phyloP scores from a whole-genome alignment of 2,329 filamentous ascomycete genomes.

The Penicillium sumatraense region DNA sequence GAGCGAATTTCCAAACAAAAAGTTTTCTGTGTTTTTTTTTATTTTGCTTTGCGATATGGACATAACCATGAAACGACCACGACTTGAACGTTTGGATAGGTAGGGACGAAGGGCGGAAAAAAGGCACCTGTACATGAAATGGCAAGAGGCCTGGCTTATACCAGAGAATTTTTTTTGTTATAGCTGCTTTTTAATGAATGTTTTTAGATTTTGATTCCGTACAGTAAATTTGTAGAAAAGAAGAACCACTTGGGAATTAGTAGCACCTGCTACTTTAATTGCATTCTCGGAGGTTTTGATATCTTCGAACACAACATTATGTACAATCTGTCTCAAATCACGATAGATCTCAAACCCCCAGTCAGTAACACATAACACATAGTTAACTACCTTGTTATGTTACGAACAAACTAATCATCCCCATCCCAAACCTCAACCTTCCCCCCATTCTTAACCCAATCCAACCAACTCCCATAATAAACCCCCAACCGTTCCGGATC shows the following conservation, averaged over 20 bases:
- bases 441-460: constrained; percentile 79
- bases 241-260: too few relatives aligned
- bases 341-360: too few relatives aligned
- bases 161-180: constrained; percentile 27
- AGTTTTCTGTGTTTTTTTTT: constrained; percentile 25
- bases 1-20: too few relatives aligned
- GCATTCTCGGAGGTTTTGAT: background rate
- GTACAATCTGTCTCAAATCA: background rate
- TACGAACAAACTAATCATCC: constrained; percentile 18
- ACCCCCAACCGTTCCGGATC: constrained; percentile 61
- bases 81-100: constrained; percentile 27
- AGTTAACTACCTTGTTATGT: too few relatives aligned
- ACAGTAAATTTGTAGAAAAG: too few relatives aligned
- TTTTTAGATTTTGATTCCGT: constrained; percentile 16
- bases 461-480: constrained; percentile 62
- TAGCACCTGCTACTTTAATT: background rate
- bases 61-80: constrained; percentile 33
- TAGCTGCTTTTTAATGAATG: constrained; percentile 21
- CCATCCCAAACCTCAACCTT: constrained; percentile 56
- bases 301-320: background rate
- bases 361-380: too few relatives aligned
- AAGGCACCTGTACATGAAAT: constrained; percentile 35
- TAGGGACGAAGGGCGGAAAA: constrained; percentile 19
- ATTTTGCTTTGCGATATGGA: constrained; percentile 26
- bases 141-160: constrained; percentile 28